phyloP scores from a whole-genome alignment of 1,284 basidiomycete genomes.

The Trametes versicolor region DNA sequence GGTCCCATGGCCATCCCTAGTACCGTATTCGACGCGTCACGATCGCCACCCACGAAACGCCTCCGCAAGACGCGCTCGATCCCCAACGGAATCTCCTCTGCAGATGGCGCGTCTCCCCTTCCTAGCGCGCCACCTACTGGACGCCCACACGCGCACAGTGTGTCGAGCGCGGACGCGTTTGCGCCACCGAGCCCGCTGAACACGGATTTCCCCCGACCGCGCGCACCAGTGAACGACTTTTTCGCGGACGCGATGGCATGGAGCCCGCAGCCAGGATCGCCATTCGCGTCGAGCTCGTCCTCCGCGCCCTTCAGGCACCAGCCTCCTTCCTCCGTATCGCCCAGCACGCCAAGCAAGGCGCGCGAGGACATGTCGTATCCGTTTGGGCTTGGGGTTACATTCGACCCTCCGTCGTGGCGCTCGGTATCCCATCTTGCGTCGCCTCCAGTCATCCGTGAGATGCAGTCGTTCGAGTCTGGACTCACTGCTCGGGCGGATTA shows the following conservation, averaged over 20 bases:
- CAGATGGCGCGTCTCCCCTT: constrained; percentile 31
- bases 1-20: constrained; percentile 40
- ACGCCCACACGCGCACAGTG: constrained; percentile 79
- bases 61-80: constrained; percentile 77
- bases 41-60: constrained; percentile 55
- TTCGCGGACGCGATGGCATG: constrained; percentile 76
- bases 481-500: constrained; percentile 68
- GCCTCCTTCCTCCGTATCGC: constrained; percentile 13
- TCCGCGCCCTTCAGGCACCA: constrained; percentile 41
- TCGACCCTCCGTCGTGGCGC: constrained; percentile 63
- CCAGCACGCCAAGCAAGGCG: constrained; percentile 26
- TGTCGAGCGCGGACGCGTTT: constrained; percentile 74
- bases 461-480: constrained; percentile 85
- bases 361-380: constrained; percentile 55
- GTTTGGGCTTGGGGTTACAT: constrained; percentile 71
- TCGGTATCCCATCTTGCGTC: constrained; percentile 51
- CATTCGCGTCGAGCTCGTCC: constrained; percentile 48
- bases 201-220: constrained; percentile 8
- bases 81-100: constrained; percentile 51
- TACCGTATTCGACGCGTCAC: constrained; percentile 36
- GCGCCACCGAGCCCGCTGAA: constrained; percentile 41
- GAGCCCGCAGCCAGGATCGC: constrained; percentile 49
- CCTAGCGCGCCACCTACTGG: constrained; percentile 49
- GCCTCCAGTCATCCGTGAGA: constrained; percentile 69
- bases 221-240: constrained; percentile 54